A percentile compares a stretch with the other conserved stretches of the same genome.
Evolutionary conservation across 2,329 filamentous ascomycete species (phyloP).

Genomic region (Epichloe bromicola): DNA sequence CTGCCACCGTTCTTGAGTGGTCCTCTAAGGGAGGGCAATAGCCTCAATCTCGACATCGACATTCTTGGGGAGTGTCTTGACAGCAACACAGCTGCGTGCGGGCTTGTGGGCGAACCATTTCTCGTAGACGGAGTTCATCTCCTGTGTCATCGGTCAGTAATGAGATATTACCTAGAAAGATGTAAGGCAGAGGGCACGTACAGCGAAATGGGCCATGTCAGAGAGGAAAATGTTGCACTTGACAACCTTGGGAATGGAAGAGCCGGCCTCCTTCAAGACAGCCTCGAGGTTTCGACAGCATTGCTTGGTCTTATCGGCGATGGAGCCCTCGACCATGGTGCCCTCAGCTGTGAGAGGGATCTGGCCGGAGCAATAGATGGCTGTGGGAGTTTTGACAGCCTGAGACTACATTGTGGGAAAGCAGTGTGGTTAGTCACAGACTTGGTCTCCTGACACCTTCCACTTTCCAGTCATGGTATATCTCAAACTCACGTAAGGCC

Average conservation of each 20-base stretch:
- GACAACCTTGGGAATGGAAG: conserved; percentile 65
- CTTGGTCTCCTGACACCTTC: neutral
- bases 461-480: neutral
- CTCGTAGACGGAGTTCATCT: conserved; percentile 77
- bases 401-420: conserved; percentile 35
- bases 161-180: neutral
- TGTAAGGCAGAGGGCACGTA: conserved; percentile 18
- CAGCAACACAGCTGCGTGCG: conserved; percentile 78
- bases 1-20: neutral
- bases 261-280: conserved; percentile 72
- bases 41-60: conserved; percentile 86
- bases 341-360: conserved; percentile 54
- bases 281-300: conserved; percentile 69
- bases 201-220: conserved; percentile 78
- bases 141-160: conserved; percentile 20
- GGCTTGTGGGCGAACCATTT: conserved; percentile 77
- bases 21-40: conserved; percentile 52
- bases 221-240: conserved; percentile 88
- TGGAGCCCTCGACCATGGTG: conserved; percentile 43
- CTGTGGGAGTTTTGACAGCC: conserved; percentile 50
- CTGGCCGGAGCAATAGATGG: conserved; percentile 57
- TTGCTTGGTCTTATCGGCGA: conserved; percentile 48
- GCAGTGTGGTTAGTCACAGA: neutral
- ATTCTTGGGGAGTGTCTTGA: conserved; percentile 76
- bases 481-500: conserved; percentile 43